A percentile compares a stretch with the other conserved stretches of the same genome.
Conservation (phyloP, 306 rosid species). For the Cicer bijugum region DNA sequence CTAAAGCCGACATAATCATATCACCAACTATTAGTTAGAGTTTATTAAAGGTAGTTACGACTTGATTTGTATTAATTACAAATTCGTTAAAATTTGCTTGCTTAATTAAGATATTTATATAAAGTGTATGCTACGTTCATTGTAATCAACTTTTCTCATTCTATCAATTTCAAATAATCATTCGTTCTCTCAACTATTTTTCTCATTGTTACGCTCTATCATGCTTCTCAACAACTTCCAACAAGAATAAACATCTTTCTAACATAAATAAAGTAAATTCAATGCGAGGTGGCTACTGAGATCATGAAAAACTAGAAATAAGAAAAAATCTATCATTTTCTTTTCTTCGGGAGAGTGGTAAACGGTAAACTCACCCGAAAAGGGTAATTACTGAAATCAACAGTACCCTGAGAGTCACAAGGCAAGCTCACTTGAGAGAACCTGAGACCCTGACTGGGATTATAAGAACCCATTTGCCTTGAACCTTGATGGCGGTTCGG, state of each 20-base stretch:
- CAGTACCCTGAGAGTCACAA: conserved; percentile 78
- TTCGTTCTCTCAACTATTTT: no score
- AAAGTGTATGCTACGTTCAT: no score
- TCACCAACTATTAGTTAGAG: conserved; percentile 11
- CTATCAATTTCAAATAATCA: no score
- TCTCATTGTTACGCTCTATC: no score
- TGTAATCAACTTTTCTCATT: no score
- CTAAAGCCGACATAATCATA: conserved; percentile 25
- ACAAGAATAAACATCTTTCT: conserved; percentile 19
- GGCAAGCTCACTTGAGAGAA: conserved; percentile 93
- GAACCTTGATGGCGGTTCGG: conserved; percentile 71
- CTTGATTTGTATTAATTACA: no score
- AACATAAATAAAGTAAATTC: conserved; percentile 37
- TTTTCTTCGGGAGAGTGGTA: conserved; percentile 19
- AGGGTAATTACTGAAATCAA: conserved; percentile 90
- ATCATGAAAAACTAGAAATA: conserved; percentile 13
- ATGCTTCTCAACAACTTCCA: not conserved
- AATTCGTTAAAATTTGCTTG: no score
- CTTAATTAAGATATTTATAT: no score
- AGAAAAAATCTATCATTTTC: conserved; percentile 1
- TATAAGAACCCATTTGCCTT: conserved; percentile 51
- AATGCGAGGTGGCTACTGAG: conserved; percentile 4
- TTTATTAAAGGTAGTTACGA: no score
- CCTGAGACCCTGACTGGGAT: conserved; percentile 64
- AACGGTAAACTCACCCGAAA: conserved; percentile 70